A percentile compares a stretch with the other conserved stretches of the same genome.
phyloP scores from a whole-genome alignment of 2,329 filamentous ascomycete species.

The Fusarium sarcochroum region DNA sequence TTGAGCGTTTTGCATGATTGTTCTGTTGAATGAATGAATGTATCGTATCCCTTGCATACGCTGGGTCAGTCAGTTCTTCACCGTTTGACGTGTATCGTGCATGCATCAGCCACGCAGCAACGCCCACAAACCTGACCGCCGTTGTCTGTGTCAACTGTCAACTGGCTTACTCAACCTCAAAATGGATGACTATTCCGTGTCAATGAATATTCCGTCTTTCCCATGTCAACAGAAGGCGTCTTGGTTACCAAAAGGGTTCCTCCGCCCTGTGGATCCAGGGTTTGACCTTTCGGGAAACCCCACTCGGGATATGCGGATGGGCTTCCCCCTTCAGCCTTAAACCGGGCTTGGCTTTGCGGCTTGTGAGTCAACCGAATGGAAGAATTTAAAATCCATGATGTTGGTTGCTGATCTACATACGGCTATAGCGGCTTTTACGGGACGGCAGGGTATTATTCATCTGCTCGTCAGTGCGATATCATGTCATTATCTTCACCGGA shows the following conservation, averaged over 20 bases:
- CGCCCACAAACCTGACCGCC: neutral
- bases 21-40: no score
- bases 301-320: conserved; percentile 5
- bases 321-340: conserved; percentile 11
- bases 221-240: no score
- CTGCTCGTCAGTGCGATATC: neutral
- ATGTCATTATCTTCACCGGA: neutral
- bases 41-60: no score
- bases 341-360: conserved; percentile 1
- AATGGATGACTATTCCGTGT: neutral
- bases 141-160: neutral
- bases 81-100: neutral
- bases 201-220: no score
- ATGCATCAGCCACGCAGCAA: neutral
- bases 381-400: neutral
- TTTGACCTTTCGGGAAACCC: neutral
- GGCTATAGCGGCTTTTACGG: conserved; percentile 12
- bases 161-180: neutral
- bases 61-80: neutral
- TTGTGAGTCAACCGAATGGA: neutral
- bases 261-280: conserved; percentile 6
- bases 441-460: neutral
- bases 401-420: neutral
- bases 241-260: neutral
- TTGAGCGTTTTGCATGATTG: no score